Percentiles rank a stretch among this genome's conserved stretches.
Evolutionary conservation across 2,329 filamentous ascomycete species (phyloP).

Genomic region (Pyricularia sp.): DNA sequence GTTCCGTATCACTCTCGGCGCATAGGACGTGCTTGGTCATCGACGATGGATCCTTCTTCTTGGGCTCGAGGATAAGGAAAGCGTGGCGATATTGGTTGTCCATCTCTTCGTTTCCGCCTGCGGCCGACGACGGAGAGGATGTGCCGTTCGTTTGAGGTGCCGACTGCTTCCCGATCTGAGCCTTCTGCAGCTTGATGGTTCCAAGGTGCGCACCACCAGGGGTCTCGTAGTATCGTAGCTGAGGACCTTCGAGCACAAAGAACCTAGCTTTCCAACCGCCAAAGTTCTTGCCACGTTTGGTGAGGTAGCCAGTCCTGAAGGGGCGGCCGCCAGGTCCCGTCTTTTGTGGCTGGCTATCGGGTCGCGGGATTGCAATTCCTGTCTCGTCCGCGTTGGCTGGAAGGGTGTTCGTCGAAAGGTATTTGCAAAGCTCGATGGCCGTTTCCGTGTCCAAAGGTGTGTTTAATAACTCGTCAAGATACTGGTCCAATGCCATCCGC

Average conservation of each 20-base stretch:
- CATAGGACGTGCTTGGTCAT: conserved; percentile 90
- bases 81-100: conserved; percentile 96
- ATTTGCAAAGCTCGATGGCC: conserved; percentile 76
- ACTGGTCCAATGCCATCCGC: conserved; percentile 68
- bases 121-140: conserved; percentile 49
- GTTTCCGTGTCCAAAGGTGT: conserved; percentile 69
- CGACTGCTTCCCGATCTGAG: conserved; percentile 91
- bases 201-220: conserved; percentile 85
- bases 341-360: conserved; percentile 27
- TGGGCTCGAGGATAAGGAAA: conserved; percentile 89
- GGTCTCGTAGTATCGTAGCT: conserved; percentile 81
- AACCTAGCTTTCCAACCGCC: conserved; percentile 90
- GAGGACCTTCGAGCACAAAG: conserved; percentile 51
- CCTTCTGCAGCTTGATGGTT: conserved; percentile 82
- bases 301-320: conserved; percentile 81
- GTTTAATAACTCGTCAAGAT: conserved; percentile 78
- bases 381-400: conserved; percentile 53
- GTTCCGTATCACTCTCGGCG: conserved; percentile 86
- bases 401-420: conserved; percentile 63
- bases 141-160: conserved; percentile 42
- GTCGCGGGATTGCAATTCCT: conserved; percentile 22
- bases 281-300: conserved; percentile 97
- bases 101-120: conserved; percentile 53
- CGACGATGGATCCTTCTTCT: conserved; percentile 85
- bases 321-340: conserved; percentile 56